phyloP scores from a whole-genome alignment of 2,329 filamentous ascomycete species.

The Metarhizium anisopliae region DNA sequence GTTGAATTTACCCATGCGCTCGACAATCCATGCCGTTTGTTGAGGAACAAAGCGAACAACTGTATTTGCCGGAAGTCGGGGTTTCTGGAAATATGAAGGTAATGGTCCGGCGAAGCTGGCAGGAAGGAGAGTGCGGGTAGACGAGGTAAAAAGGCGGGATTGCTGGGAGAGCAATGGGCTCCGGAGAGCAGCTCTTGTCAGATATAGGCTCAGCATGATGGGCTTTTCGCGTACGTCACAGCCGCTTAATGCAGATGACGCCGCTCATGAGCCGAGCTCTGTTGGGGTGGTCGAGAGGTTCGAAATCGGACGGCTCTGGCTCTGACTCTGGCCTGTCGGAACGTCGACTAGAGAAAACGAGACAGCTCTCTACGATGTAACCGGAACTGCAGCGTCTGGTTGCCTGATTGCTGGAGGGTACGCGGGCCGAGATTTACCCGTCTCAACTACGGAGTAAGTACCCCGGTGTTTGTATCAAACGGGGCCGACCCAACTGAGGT shows the following conservation, averaged over 20 bases:
- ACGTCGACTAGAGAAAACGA: background rate
- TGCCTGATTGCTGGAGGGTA: too few species aligned
- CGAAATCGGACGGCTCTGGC: background rate
- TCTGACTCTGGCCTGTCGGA: background rate
- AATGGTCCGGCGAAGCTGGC: slow-evolving; percentile 25
- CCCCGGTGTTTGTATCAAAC: too few species aligned
- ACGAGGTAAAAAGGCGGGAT: slow-evolving; percentile 21
- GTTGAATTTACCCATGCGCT: slow-evolving; percentile 98
- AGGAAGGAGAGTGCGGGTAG: slow-evolving; percentile 22
- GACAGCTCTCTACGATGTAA: background rate
- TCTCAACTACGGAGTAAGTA: too few species aligned
- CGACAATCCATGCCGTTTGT: slow-evolving; percentile 98
- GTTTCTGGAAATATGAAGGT: slow-evolving; percentile 72
- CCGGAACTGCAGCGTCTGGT: too few species aligned
- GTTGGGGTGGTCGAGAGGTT: background rate
- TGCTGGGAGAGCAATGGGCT: slow-evolving; percentile 7
- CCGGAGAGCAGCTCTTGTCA: slow-evolving; percentile 7
- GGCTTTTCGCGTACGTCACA: slow-evolving; percentile 7
- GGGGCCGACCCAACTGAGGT: too few species aligned
- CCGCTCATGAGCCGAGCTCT: slow-evolving; percentile 6
- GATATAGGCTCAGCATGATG: slow-evolving; percentile 5
- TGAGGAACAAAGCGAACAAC: slow-evolving; percentile 96
- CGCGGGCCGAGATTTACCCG: slow-evolving; percentile 9
- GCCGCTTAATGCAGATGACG: slow-evolving; percentile 4
- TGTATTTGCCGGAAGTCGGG: slow-evolving; percentile 79